Evolutionary conservation across 495 filamentous ascomycete species (phyloP).

Genomic region (Aspergillus conjunctus): DNA sequence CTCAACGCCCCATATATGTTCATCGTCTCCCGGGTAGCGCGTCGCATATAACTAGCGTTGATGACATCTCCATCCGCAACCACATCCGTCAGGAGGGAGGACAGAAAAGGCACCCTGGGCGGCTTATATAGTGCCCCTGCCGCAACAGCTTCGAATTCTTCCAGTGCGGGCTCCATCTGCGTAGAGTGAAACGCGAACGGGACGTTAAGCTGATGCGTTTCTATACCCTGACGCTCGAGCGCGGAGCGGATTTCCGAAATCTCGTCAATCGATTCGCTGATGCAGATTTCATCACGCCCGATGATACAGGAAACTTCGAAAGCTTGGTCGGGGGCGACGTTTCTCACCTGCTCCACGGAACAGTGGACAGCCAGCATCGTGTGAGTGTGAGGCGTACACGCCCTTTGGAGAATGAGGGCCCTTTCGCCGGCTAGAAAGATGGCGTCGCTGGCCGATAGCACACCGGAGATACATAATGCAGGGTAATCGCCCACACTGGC

Average conservation of each 20-base stretch:
- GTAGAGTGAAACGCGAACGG: constrained; percentile 83
- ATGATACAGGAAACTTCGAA: too few species aligned
- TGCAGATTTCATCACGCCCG: too few species aligned
- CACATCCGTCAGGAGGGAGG: constrained; percentile 64
- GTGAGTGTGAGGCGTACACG: too few species aligned
- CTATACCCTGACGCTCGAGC: constrained; percentile 54
- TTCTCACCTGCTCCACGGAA: too few species aligned
- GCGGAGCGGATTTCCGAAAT: constrained; percentile 67
- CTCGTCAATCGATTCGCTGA: constrained; percentile 33
- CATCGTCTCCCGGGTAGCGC: constrained; percentile 69
- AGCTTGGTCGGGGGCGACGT: too few species aligned
- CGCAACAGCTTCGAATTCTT: constrained; percentile 63
- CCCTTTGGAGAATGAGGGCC: too few species aligned
- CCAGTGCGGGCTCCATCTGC: constrained; percentile 77
- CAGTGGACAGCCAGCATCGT: too few species aligned
- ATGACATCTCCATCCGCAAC: constrained; percentile 55
- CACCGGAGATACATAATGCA: too few species aligned
- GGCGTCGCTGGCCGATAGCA: too few species aligned
- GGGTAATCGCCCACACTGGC: too few species aligned
- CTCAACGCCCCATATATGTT: constrained; percentile 33
- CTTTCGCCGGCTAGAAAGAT: too few species aligned
- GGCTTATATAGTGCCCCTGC: constrained; percentile 59
- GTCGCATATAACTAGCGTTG: constrained; percentile 58
- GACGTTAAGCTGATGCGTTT: constrained; percentile 70
- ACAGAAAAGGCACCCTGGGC: constrained; percentile 66